phyloP scores from a whole-genome alignment of 2,329 filamentous ascomycete genomes.

The Zasmidium cellare region DNA sequence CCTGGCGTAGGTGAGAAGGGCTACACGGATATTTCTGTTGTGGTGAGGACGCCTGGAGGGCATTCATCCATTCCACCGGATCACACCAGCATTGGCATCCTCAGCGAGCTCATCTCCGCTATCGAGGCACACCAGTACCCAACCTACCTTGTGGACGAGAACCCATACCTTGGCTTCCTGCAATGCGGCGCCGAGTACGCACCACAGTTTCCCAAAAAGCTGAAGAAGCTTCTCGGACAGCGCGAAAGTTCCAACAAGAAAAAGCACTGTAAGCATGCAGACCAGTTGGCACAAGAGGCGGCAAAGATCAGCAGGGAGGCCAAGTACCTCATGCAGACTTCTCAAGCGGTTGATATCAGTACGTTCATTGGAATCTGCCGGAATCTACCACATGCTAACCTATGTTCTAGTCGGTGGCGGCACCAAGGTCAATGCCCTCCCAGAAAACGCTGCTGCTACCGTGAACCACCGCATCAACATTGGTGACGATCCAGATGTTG shows the following conservation, averaged over 20 bases:
- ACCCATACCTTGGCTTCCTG: conserved; percentile 58
- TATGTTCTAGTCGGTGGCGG: conserved; percentile 41
- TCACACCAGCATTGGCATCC: conserved; percentile 70
- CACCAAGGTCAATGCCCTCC: conserved; percentile 60
- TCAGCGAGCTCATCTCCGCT: conserved; percentile 64
- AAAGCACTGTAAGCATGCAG: conserved; percentile 40
- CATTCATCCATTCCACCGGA: conserved; percentile 57
- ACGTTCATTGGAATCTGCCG: too few relatives aligned
- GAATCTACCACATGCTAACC: not conserved
- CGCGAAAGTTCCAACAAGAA: conserved; percentile 1
- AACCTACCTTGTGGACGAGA: conserved; percentile 51
- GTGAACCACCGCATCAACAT: conserved; percentile 61
- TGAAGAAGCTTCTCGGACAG: conserved; percentile 33
- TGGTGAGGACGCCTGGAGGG: conserved; percentile 59
- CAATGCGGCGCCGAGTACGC: conserved; percentile 61
- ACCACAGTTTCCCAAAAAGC: conserved; percentile 44
- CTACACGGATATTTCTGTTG: conserved; percentile 59
- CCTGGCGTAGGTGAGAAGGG: conserved; percentile 66
- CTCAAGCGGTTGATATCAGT: conserved; percentile 57
- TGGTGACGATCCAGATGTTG: conserved; percentile 50
- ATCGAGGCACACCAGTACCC: conserved; percentile 62
- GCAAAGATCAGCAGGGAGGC: conserved; percentile 42
- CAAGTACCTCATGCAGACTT: conserved; percentile 59
- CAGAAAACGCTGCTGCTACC: conserved; percentile 53
- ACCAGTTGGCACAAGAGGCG: conserved; percentile 36